Conservation (phyloP, 352 stramenopile species). For the Thalassiosira delicatula region DNA sequence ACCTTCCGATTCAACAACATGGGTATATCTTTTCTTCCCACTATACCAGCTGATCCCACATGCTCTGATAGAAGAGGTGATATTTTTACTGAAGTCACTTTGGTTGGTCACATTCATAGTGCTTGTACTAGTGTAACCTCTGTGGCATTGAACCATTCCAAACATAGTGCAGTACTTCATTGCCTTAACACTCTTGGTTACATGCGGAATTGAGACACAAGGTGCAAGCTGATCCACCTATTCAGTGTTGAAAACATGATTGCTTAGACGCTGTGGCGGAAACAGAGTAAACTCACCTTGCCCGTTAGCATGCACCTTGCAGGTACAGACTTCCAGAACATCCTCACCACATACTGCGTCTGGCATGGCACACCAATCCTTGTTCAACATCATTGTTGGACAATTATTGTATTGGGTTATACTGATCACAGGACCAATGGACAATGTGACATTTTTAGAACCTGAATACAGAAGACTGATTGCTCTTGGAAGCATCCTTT, state of each 20-base stretch:
- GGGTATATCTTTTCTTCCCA: constrained; percentile 6
- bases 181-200: background rate
- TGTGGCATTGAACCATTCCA: constrained; percentile 19
- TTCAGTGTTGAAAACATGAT: background rate
- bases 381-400: background rate
- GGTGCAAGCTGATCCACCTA: constrained; percentile 23
- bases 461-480: background rate
- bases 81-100: background rate
- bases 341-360: background rate
- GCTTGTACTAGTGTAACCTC: background rate
- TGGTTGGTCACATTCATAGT: constrained; percentile 9
- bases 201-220: background rate
- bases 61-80: constrained; percentile 1
- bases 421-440: constrained; percentile 11
- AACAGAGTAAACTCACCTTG: background rate
- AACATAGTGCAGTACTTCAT: constrained; percentile 15
- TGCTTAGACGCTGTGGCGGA: background rate
- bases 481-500: constrained; percentile 13
- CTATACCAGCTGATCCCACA: background rate
- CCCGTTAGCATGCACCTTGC: background rate
- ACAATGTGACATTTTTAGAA: background rate
- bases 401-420: background rate
- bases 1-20: constrained; percentile 8
- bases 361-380: background rate
- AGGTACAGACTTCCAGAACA: background rate